Conservation (phyloP, 495 filamentous ascomycete genomes). For the Penicillium robsamsonii region DNA sequence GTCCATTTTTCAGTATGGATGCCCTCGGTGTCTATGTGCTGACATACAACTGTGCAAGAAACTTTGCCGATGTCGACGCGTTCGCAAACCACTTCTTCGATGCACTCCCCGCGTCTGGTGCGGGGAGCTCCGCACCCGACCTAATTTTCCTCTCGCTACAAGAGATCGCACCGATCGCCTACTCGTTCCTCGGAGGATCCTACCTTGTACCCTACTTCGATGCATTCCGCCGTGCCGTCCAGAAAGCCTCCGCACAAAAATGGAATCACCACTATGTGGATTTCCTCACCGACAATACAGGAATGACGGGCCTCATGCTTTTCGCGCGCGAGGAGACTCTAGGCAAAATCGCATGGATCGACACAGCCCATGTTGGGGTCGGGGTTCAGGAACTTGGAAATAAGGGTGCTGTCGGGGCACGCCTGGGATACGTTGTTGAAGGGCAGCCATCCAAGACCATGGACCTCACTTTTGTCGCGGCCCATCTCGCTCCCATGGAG, state of each 20-base stretch:
- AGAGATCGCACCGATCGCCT: constrained; percentile 81
- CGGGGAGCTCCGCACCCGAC: constrained; percentile 54
- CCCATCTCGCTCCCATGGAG: constrained; percentile 90
- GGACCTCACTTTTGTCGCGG: constrained; percentile 77
- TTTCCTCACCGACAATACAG: constrained; percentile 64
- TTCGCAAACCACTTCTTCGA: constrained; percentile 73
- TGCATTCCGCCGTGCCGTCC: constrained; percentile 63
- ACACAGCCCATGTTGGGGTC: constrained; percentile 74
- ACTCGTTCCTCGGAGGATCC: constrained; percentile 83
- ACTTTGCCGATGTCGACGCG: constrained; percentile 57
- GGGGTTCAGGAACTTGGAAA: constrained; percentile 87
- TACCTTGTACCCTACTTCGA: constrained; percentile 74
- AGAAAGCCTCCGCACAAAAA: constrained; percentile 55
- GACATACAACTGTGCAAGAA: constrained; percentile 86
- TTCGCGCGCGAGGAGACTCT: constrained; percentile 62
- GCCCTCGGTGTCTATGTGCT: constrained; percentile 64
- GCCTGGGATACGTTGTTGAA: constrained; percentile 55
- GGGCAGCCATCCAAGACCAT: constrained; percentile 38
- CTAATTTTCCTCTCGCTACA: constrained; percentile 78
- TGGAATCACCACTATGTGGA: constrained; percentile 49
- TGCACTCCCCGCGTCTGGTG: constrained; percentile 52
- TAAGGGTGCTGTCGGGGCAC: constrained; percentile 84
- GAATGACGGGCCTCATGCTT: constrained; percentile 85
- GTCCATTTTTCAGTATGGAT: constrained; percentile 38
- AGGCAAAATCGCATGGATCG: constrained; percentile 54